Conservation (phyloP, 2,329 filamentous ascomycete genomes). For the Aspergillus aculeatinus region DNA sequence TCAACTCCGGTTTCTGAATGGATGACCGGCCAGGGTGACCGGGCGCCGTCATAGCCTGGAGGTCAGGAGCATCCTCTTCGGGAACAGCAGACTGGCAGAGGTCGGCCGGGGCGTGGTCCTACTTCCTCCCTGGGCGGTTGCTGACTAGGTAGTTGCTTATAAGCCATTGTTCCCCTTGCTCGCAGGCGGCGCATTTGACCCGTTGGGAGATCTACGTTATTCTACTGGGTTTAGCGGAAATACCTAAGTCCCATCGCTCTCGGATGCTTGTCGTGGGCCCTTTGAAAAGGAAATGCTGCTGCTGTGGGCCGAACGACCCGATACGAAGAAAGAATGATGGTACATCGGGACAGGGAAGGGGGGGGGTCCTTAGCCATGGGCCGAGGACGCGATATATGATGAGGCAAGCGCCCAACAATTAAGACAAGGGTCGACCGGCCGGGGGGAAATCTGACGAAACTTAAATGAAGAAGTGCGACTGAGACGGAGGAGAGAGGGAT, state of each 20-base stretch:
- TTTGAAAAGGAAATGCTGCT: neutral
- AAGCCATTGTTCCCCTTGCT: slow-evolving; percentile 4
- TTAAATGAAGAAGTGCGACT: slow-evolving; percentile 10
- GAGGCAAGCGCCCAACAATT: neutral
- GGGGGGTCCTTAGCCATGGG: neutral
- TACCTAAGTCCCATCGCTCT: neutral
- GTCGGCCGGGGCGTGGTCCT: neutral
- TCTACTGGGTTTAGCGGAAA: slow-evolving; percentile 1
- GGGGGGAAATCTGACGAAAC: neutral
- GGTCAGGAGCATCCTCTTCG: neutral
- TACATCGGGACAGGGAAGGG: slow-evolving; percentile 1
- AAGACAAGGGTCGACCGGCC: neutral
- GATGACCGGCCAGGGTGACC: slow-evolving; percentile 5
- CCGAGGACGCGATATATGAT: neutral
- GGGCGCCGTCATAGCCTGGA: neutral
- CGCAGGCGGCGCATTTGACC: slow-evolving; percentile 6
- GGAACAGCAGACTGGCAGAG: neutral
- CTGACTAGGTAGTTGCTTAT: neutral
- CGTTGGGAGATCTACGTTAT: slow-evolving; percentile 8
- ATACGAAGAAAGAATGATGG: slow-evolving; percentile 6
- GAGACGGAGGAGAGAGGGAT: neutral
- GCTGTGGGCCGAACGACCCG: slow-evolving; percentile 8
- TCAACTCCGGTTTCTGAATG: neutral
- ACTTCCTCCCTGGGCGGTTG: neutral
- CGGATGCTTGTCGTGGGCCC: neutral